These are phyloP conservation scores for Aristolochia californica DNA, from an alignment of 164 flowering plant species.

Conservation along the genomic window DNA sequence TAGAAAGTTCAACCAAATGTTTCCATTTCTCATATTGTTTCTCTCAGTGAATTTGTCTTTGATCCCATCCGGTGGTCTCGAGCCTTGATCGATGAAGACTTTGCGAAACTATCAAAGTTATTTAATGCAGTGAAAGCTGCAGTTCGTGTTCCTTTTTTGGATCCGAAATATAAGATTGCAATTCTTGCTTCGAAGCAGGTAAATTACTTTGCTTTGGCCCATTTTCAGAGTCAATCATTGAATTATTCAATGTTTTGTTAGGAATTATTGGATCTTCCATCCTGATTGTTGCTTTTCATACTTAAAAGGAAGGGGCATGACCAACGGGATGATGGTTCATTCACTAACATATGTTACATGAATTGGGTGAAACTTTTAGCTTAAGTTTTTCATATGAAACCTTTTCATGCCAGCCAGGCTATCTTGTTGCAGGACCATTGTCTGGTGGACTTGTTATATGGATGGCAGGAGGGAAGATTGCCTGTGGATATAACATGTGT, in stretches of 20 bases:
- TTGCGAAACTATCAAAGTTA: slow-evolving; percentile 38
- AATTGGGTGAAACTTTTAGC: neutral
- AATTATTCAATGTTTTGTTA: too few relatives aligned
- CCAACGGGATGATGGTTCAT: too few relatives aligned
- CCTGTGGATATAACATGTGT: slow-evolving; percentile 82
- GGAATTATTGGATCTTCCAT: too few relatives aligned
- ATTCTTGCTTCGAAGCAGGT: slow-evolving; percentile 89
- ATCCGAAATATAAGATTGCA: slow-evolving; percentile 82
- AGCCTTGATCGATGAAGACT: slow-evolving; percentile 72
- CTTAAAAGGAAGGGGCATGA: too few relatives aligned
- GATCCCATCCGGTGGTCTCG: slow-evolving; percentile 80
- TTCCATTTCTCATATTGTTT: neutral
- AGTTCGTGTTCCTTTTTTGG: slow-evolving; percentile 67
- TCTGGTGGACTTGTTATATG: slow-evolving; percentile 72
- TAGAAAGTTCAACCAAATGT: neutral
- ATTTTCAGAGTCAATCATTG: too few relatives aligned
- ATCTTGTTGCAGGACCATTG: slow-evolving; percentile 70
- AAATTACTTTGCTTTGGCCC: neutral
- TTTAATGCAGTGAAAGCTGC: slow-evolving; percentile 66
- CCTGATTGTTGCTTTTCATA: too few relatives aligned
- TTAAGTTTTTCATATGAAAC: too few relatives aligned
- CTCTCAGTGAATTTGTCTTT: slow-evolving; percentile 73
- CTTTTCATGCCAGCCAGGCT: too few relatives aligned
- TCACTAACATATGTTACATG: too few relatives aligned
- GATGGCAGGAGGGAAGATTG: slow-evolving; percentile 81